Conservation (phyloP, 2,329 filamentous ascomycete genomes). For the Tolypocladium endophyticum region DNA sequence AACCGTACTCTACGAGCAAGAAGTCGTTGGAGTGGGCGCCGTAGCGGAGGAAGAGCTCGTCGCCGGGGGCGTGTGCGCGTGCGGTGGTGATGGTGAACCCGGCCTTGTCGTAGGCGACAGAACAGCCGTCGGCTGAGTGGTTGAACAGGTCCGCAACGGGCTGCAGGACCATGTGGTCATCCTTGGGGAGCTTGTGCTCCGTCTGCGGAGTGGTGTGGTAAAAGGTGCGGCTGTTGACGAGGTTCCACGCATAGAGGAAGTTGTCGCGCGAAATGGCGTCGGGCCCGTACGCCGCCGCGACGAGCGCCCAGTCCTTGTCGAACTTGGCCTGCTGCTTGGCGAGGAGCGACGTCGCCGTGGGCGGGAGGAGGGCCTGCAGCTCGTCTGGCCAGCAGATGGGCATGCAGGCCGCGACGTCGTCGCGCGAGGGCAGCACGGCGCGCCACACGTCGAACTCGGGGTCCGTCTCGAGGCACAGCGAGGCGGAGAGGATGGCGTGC, state of each 20-base stretch:
- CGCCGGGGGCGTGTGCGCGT: constrained; percentile 38
- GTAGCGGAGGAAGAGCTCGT: constrained; percentile 60
- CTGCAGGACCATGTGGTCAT: constrained; percentile 58
- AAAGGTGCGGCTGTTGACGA: constrained; percentile 53
- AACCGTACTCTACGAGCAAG: constrained; percentile 56
- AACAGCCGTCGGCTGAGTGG: constrained; percentile 38
- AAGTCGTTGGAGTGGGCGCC: constrained; percentile 62
- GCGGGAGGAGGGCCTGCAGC: constrained; percentile 34
- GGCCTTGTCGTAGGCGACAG: constrained; percentile 36
- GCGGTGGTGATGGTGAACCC: constrained; percentile 46
- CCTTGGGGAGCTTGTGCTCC: constrained; percentile 24
- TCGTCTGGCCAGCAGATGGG: constrained; percentile 35
- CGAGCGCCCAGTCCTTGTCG: constrained; percentile 26
- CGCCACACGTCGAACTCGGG: constrained; percentile 47
- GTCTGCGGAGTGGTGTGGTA: constrained; percentile 41
- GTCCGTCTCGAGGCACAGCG: constrained; percentile 45
- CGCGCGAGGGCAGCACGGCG: constrained; percentile 52
- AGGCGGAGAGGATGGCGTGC: constrained; percentile 64
- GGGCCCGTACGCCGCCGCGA: constrained; percentile 16
- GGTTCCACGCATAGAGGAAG: constrained; percentile 47
- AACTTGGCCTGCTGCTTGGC: constrained; percentile 39
- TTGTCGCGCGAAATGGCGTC: constrained; percentile 19
- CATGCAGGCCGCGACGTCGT: constrained; percentile 42
- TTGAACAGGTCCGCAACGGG: constrained; percentile 68
- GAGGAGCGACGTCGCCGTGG: constrained; percentile 32